Evolutionary conservation across 768 basidiomycete genomes (phyloP).

Genomic region (Chiua virens): DNA sequence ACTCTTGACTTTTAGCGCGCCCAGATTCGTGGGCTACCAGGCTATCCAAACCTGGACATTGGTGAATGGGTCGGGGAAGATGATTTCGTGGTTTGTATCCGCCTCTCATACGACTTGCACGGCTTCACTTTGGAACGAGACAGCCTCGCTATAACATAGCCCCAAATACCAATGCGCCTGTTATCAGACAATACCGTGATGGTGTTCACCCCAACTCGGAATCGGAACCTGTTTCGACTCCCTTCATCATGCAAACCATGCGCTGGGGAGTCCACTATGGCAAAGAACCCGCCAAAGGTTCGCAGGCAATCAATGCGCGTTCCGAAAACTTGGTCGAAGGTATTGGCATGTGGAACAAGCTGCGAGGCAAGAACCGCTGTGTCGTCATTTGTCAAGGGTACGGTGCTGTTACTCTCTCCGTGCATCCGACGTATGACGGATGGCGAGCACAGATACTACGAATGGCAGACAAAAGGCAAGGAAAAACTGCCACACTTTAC

Average conservation of each 20-base stretch:
- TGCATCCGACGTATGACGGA: not conserved
- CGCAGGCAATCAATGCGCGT: slow-evolving; percentile 90
- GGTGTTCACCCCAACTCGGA: not conserved
- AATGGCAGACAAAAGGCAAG: slow-evolving; percentile 88
- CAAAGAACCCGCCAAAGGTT: slow-evolving; percentile 52
- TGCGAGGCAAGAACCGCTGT: slow-evolving; percentile 83
- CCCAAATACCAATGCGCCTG: slow-evolving; percentile 75
- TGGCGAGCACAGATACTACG: slow-evolving; percentile 68
- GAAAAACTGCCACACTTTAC: slow-evolving; percentile 81
- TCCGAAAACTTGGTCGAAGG: slow-evolving; percentile 76
- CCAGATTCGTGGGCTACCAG: slow-evolving; percentile 37
- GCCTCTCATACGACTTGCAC: too few relatives aligned
- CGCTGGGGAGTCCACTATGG: slow-evolving; percentile 82
- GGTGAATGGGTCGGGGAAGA: slow-evolving; percentile 63
- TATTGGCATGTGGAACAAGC: slow-evolving; percentile 81
- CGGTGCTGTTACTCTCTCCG: not conserved
- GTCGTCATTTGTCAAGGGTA: slow-evolving; percentile 81
- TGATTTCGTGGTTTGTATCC: slow-evolving; percentile 46
- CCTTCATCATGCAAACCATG: slow-evolving; percentile 74
- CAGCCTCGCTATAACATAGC: slow-evolving; percentile 77
- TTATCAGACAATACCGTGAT: slow-evolving; percentile 52
- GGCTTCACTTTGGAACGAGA: not conserved
- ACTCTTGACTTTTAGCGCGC: slow-evolving; percentile 17
- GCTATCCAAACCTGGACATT: slow-evolving; percentile 42
- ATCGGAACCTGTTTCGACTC: slow-evolving; percentile 3